A percentile compares a stretch with the other conserved stretches of the same genome.
Evolutionary conservation across 2,329 filamentous ascomycete species (phyloP).

Genomic region (Cladosporium sp.): DNA sequence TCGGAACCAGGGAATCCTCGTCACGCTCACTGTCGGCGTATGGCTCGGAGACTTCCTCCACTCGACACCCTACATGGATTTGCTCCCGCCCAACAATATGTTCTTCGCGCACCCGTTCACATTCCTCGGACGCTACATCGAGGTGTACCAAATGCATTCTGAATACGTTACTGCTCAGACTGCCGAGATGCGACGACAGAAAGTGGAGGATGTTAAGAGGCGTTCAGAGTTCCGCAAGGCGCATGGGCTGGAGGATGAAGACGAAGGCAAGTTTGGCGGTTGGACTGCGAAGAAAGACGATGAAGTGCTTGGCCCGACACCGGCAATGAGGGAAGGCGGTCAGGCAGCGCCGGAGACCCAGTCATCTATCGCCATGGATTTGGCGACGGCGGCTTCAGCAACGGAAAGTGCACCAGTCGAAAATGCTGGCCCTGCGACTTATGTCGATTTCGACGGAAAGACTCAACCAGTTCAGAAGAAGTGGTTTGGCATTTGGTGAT

Average conservation of each 20-base stretch:
- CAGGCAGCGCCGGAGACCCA: not conserved
- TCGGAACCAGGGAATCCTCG: constrained; percentile 54
- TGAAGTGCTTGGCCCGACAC: constrained; percentile 24
- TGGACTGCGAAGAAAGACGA: constrained; percentile 37
- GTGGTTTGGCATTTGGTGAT: constrained; percentile 74
- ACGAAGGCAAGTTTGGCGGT: constrained; percentile 42
- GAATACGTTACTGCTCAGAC: constrained; percentile 63
- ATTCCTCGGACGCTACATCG: constrained; percentile 58
- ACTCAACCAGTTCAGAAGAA: constrained; percentile 60
- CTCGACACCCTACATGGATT: constrained; percentile 71
- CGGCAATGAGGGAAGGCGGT: constrained; percentile 36
- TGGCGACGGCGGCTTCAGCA: constrained; percentile 29
- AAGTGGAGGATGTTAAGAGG: constrained; percentile 82
- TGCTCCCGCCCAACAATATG: constrained; percentile 66
- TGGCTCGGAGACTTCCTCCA: constrained; percentile 72
- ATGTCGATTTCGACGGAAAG: constrained; percentile 36
- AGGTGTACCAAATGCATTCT: constrained; percentile 72
- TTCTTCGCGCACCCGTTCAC: constrained; percentile 64
- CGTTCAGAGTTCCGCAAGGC: constrained; percentile 76
- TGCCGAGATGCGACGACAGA: constrained; percentile 63
- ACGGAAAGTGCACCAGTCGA: constrained; percentile 13
- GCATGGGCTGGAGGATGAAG: constrained; percentile 66
- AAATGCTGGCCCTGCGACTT: constrained; percentile 23
- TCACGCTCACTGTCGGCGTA: constrained; percentile 63
- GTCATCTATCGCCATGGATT: constrained; percentile 27